These are phyloP conservation scores for Citrus medica DNA, from an alignment of 345 rosid species.

Conservation along the genomic window DNA sequence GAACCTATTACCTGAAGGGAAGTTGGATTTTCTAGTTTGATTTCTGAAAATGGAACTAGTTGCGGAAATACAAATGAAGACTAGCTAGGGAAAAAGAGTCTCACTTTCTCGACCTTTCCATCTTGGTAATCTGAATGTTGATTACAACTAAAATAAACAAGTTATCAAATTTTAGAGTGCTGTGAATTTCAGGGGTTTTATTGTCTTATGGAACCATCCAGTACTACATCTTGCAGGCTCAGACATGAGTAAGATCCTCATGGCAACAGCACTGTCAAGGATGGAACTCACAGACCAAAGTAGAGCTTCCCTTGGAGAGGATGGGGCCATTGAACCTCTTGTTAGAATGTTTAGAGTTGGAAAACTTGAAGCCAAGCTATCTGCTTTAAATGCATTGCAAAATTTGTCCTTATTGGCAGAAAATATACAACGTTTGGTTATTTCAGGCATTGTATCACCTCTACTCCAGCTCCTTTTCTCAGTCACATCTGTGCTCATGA, in stretches of 20 bases:
- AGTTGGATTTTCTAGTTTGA: neutral
- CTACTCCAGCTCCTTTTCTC: slow-evolving; percentile 76
- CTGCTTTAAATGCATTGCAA: slow-evolving; percentile 60
- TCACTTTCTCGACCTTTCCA: neutral
- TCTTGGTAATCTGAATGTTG: neutral
- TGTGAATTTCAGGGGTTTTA: neutral
- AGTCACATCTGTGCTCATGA: slow-evolving; percentile 75
- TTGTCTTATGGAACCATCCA: neutral
- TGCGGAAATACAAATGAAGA: neutral
- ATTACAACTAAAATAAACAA: neutral
- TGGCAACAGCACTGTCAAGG: slow-evolving; percentile 70
- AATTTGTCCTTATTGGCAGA: slow-evolving; percentile 45
- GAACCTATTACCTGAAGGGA: neutral
- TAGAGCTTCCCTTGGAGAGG: slow-evolving; percentile 60
- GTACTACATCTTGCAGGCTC: slow-evolving; percentile 42
- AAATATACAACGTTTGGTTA: slow-evolving; percentile 44
- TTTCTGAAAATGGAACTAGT: neutral
- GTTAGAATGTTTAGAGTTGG: slow-evolving; percentile 60
- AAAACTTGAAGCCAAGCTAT: slow-evolving; percentile 69
- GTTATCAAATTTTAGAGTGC: neutral
- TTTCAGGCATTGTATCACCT: slow-evolving; percentile 45
- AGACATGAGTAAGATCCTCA: slow-evolving; percentile 72
- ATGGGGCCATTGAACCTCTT: slow-evolving; percentile 59
- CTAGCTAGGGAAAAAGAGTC: neutral
- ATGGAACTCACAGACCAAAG: slow-evolving; percentile 67